Conservation (phyloP, 306 rosid species). For the Dalbergia cochinchinensis region DNA sequence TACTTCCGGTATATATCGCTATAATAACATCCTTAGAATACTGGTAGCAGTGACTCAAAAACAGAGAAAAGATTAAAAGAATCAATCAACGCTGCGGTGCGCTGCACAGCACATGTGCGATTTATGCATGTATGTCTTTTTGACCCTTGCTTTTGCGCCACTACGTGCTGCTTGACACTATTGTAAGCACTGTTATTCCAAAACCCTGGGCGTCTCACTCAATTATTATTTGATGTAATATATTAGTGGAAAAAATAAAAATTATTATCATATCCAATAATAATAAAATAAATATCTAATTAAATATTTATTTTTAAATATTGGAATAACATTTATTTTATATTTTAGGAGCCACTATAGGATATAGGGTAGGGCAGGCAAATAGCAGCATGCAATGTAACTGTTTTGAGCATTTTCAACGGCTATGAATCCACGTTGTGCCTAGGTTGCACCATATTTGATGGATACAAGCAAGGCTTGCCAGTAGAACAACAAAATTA, state of each 20-base stretch:
- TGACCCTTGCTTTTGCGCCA: background rate
- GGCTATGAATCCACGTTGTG: background rate
- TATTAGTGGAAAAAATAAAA: too few relatives aligned
- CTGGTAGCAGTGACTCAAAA: background rate
- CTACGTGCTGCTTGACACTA: slow-evolving; percentile 14
- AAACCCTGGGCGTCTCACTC: too few relatives aligned
- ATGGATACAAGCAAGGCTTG: slow-evolving; percentile 4
- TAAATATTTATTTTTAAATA: too few relatives aligned
- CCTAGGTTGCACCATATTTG: background rate
- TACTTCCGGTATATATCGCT: background rate
- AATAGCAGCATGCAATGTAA: background rate
- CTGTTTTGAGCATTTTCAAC: background rate
- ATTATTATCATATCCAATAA: too few relatives aligned
- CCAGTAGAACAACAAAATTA: background rate
- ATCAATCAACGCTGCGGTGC: background rate
- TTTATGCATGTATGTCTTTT: background rate
- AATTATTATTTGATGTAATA: too few relatives aligned
- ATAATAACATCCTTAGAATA: background rate
- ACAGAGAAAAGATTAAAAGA: background rate
- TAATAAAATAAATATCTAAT: too few relatives aligned
- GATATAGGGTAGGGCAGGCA: background rate
- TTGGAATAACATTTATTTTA: too few relatives aligned
- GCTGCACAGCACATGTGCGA: background rate
- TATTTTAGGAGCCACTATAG: slow-evolving; percentile 12
- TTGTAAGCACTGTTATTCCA: too few relatives aligned